Conservation (phyloP, 2,329 filamentous ascomycete species). For the Blastomyces emzantsi region DNA sequence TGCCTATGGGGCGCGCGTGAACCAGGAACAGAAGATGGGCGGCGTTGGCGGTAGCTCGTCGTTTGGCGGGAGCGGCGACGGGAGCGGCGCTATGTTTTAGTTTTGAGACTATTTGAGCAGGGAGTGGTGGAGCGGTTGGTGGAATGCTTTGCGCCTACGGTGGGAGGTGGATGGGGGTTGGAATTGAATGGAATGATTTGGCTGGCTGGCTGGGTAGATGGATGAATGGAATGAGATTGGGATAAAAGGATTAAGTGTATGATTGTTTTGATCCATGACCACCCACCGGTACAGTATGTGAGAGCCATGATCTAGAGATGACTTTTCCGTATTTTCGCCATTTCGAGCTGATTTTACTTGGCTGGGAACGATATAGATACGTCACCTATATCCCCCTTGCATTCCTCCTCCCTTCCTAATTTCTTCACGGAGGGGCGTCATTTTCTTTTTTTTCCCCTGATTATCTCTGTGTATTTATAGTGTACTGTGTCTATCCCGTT, state of each 20-base stretch:
- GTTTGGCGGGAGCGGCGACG: neutral
- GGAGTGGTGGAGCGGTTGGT: neutral
- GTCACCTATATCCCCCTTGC: neutral
- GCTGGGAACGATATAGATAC: neutral
- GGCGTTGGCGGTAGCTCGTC: constrained; percentile 7
- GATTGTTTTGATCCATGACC: neutral
- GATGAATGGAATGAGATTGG: neutral
- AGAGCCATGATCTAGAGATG: neutral
- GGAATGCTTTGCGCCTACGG: neutral
- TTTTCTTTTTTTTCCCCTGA: neutral
- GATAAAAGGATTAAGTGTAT: neutral
- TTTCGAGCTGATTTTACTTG: neutral
- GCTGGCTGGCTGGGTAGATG: neutral
- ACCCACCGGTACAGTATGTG: neutral
- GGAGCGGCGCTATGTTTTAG: constrained; percentile 2
- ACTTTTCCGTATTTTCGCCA: neutral
- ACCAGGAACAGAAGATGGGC: constrained; percentile 50
- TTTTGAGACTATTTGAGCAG: neutral
- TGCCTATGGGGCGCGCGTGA: constrained; percentile 51
- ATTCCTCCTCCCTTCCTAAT: neutral
- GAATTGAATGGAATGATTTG: too few species aligned
- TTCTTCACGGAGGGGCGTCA: neutral
- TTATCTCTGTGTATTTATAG: neutral
- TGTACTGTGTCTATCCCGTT: neutral
- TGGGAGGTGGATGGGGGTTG: neutral